Conservation (phyloP, 495 filamentous ascomycete genomes). For the Penicillium riverlandense region DNA sequence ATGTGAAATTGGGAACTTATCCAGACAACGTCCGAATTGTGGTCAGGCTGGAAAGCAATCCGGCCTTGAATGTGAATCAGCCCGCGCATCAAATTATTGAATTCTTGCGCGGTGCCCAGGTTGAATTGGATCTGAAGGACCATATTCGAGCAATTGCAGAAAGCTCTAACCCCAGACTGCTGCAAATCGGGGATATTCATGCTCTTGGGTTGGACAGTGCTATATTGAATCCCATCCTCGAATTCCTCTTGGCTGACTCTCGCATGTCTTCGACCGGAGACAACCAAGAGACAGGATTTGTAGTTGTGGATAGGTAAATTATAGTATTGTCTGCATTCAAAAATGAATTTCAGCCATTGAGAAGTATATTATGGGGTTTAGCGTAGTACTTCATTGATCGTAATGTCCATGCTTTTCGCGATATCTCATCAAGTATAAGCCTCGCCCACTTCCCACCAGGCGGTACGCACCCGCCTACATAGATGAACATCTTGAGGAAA, state of each 20-base stretch:
- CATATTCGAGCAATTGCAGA: conserved; percentile 27
- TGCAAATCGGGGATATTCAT: conserved; percentile 24
- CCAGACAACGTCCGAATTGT: conserved; percentile 2
- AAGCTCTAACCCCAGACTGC: conserved; percentile 4
- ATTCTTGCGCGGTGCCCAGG: conserved; percentile 22
- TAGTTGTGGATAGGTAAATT: too few relatives aligned
- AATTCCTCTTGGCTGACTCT: conserved; percentile 37
- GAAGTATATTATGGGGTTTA: too few relatives aligned
- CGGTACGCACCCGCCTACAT: too few relatives aligned
- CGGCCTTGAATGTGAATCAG: conserved; percentile 23
- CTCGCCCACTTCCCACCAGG: too few relatives aligned
- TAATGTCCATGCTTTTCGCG: too few relatives aligned
- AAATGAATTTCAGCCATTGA: too few relatives aligned
- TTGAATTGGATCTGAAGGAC: conserved; percentile 33
- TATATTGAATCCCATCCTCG: conserved; percentile 33
- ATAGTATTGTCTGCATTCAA: too few relatives aligned
- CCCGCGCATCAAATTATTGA: conserved; percentile 23
- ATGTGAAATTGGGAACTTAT: conserved; percentile 1
- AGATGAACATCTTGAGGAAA: too few relatives aligned
- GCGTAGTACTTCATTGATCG: too few relatives aligned
- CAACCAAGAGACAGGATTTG: background rate
- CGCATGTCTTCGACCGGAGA: background rate
- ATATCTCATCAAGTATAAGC: too few relatives aligned
- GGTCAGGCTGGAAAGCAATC: conserved; percentile 25
- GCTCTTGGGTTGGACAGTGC: conserved; percentile 21